Percentiles rank a stretch among this genome's conserved stretches.
Evolutionary conservation across 164 flowering plant genomes (phyloP).

Genomic region (Saururus chinensis): DNA sequence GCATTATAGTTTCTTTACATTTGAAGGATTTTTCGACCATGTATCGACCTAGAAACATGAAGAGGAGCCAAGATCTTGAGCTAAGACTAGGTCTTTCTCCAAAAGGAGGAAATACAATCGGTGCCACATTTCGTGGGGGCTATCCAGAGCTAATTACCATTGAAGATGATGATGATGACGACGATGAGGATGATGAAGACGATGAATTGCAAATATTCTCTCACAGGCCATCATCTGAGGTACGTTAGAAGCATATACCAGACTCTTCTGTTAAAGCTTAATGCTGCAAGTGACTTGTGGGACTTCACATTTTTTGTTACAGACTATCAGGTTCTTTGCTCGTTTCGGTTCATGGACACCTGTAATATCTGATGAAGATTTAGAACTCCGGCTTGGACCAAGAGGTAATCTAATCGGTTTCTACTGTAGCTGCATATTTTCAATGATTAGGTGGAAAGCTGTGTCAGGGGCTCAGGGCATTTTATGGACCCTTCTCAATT

Average conservation of each 20-base stretch:
- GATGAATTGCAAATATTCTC: conserved; percentile 15
- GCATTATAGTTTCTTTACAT: no score
- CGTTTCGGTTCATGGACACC: conserved; percentile 17
- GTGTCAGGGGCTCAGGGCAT: not conserved
- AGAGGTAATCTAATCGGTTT: conserved; percentile 9
- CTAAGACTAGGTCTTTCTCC: conserved; percentile 13
- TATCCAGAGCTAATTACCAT: conserved; percentile 17
- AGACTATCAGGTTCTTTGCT: conserved; percentile 17
- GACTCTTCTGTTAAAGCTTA: not conserved
- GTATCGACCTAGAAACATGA: conserved; percentile 12
- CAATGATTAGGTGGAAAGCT: not conserved
- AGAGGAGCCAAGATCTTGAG: conserved; percentile 12
- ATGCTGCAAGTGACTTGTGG: not conserved
- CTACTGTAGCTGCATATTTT: not conserved
- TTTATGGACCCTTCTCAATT: not conserved
- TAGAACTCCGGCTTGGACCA: conserved; percentile 25
- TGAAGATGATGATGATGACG: conserved; percentile 22
- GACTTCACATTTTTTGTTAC: conserved; percentile 4
- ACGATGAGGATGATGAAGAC: conserved; percentile 22
- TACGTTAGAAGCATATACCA: conserved; percentile 3
- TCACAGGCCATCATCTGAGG: conserved; percentile 11
- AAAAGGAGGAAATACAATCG: conserved; percentile 9
- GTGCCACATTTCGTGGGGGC: conserved; percentile 6
- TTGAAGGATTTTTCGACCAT: conserved; percentile 1
- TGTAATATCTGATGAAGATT: conserved; percentile 21